Conservation (phyloP, 2,329 filamentous ascomycete species). For the Monosporascus sp. region DNA sequence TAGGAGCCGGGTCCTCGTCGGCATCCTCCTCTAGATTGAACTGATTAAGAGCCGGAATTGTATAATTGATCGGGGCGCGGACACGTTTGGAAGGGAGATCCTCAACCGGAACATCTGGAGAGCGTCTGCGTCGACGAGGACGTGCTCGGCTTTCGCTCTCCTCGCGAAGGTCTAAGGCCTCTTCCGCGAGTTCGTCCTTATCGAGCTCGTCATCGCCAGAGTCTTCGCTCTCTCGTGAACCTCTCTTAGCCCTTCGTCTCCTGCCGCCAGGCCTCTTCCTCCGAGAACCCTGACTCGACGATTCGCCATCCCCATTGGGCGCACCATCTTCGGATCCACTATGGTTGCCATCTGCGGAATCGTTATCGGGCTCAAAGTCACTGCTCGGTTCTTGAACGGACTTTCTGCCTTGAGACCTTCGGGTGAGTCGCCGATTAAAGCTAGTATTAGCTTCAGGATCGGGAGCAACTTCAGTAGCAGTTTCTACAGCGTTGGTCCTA, state of each 20-base stretch:
- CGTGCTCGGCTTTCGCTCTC: conserved; percentile 35
- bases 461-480: conserved; percentile 13
- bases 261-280: conserved; percentile 35
- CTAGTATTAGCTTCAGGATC: conserved; percentile 20
- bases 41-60: conserved; percentile 71
- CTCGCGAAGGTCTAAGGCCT: conserved; percentile 56
- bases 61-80: conserved; percentile 74
- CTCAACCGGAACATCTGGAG: conserved; percentile 57
- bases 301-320: conserved; percentile 31
- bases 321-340: conserved; percentile 30
- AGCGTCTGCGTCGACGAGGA: conserved; percentile 43
- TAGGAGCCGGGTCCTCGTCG: conserved; percentile 62
- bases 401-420: conserved; percentile 40
- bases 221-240: conserved; percentile 42
- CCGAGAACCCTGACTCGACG: conserved; percentile 45
- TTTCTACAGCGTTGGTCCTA: conserved; percentile 11
- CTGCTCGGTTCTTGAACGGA: conserved; percentile 50
- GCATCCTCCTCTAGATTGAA: conserved; percentile 69
- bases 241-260: conserved; percentile 38
- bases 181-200: conserved; percentile 59
- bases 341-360: conserved; percentile 49
- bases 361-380: conserved; percentile 56
- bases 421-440: conserved; percentile 43
- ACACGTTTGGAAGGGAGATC: conserved; percentile 46
- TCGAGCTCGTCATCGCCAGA: conserved; percentile 56